A percentile compares a stretch with the other conserved stretches of the same genome.
Conservation (phyloP, 345 rosid genomes). For the Durio zibethinus region DNA sequence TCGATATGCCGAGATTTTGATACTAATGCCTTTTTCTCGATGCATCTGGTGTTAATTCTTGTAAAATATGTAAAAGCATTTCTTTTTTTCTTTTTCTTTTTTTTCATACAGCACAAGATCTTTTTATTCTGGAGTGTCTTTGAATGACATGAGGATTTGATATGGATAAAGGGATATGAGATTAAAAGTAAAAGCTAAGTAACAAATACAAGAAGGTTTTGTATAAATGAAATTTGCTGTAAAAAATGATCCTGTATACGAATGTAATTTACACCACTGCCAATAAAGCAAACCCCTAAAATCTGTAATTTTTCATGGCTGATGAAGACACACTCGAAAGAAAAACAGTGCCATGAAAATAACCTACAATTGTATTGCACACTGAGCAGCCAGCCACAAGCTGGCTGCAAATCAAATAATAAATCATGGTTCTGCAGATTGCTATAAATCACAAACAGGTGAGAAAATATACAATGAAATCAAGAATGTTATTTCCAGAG, state of each 20-base stretch:
- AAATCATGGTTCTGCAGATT: constrained; percentile 6
- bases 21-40: too few species aligned
- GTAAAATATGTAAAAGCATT: too few species aligned
- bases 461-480: background rate
- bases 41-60: too few species aligned
- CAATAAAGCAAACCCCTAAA: constrained; percentile 6
- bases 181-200: too few species aligned
- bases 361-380: background rate
- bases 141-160: too few species aligned
- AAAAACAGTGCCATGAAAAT: background rate
- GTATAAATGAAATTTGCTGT: constrained; percentile 18
- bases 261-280: constrained; percentile 27
- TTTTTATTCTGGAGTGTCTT: too few species aligned
- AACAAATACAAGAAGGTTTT: background rate
- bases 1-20: too few species aligned
- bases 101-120: too few species aligned
- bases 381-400: background rate
- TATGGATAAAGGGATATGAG: too few species aligned
- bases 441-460: background rate
- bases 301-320: constrained; percentile 12
- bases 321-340: background rate
- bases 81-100: too few species aligned
- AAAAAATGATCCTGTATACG: background rate
- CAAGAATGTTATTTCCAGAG: background rate
- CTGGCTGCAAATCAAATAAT: background rate